A percentile compares a stretch with the other conserved stretches of the same genome.
phyloP scores from a whole-genome alignment of 495 filamentous ascomycete genomes.

The Xylona heveae region DNA sequence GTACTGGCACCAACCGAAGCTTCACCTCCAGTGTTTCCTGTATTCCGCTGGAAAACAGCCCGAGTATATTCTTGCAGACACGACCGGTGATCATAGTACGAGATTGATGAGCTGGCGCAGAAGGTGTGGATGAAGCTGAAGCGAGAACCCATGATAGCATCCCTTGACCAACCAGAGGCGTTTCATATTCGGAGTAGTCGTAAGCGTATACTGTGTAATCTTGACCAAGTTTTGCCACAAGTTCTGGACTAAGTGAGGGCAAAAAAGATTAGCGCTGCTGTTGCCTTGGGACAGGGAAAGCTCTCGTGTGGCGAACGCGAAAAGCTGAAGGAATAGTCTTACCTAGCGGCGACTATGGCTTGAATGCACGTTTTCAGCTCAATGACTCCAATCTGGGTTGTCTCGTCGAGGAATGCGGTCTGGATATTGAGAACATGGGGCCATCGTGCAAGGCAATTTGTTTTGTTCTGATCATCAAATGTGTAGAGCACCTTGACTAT shows the following conservation, averaged over 20 bases:
- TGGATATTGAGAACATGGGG: conserved; percentile 62
- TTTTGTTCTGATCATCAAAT: conserved; percentile 76
- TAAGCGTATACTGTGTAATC: conserved; percentile 95
- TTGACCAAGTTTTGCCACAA: conserved; percentile 59
- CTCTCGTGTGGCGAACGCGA: too few relatives aligned
- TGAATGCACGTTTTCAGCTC: conserved; percentile 80
- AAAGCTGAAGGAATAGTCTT: conserved; percentile 17
- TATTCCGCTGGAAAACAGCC: conserved; percentile 60
- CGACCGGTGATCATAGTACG: conserved; percentile 73
- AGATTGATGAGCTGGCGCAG: conserved; percentile 33
- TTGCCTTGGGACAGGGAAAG: too few relatives aligned
- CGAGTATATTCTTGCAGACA: conserved; percentile 65
- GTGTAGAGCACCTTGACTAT: conserved; percentile 92
- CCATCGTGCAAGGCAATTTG: conserved; percentile 81
- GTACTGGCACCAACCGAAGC: conserved; percentile 65
- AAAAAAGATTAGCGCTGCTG: too few relatives aligned
- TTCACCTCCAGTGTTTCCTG: conserved; percentile 91
- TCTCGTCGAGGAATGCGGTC: conserved; percentile 58
- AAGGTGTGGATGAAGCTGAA: conserved; percentile 30
- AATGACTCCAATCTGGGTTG: conserved; percentile 61
- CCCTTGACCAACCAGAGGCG: conserved; percentile 83
- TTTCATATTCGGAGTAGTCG: conserved; percentile 89
- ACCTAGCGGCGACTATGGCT: conserved; percentile 58
- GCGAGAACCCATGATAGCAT: conserved; percentile 80
- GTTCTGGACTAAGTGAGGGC: conserved; percentile 88